These are phyloP conservation scores for Gossypium arboreum DNA, from an alignment of 345 rosid genomes.

Conservation along the genomic window DNA sequence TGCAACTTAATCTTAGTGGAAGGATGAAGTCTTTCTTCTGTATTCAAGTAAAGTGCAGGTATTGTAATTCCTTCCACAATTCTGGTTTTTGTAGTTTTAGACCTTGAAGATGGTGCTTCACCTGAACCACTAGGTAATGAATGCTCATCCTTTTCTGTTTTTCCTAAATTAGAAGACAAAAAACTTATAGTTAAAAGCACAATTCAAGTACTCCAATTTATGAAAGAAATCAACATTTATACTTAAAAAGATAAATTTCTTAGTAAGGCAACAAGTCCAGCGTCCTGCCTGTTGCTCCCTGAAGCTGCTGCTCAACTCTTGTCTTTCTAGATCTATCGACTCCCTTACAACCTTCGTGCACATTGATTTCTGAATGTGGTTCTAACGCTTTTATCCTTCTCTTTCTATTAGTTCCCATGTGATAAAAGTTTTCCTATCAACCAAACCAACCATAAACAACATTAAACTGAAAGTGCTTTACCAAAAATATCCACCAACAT, in stretches of 20 bases:
- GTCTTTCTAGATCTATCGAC: constrained; percentile 24
- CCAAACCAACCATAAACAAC: background rate
- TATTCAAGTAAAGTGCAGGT: constrained; percentile 22
- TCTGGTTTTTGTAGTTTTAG: constrained; percentile 12
- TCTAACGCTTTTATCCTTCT: constrained; percentile 18
- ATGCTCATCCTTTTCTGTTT: constrained; percentile 24
- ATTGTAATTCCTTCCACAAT: constrained; percentile 16
- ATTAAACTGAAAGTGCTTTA: background rate
- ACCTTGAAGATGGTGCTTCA: constrained; percentile 16
- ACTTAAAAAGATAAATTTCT: background rate
- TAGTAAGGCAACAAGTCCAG: constrained; percentile 2
- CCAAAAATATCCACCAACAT: background rate
- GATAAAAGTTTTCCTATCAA: background rate
- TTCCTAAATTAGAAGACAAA: constrained; percentile 17
- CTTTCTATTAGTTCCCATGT: constrained; percentile 31
- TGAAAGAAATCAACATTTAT: background rate
- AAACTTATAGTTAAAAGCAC: background rate
- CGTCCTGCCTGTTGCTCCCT: constrained; percentile 23
- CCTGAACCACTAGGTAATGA: constrained; percentile 20
- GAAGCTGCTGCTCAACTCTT: constrained; percentile 7
- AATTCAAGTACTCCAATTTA: constrained; percentile 2
- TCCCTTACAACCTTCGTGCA: constrained; percentile 14
- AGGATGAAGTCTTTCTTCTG: constrained; percentile 29
- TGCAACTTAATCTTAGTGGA: constrained; percentile 69
- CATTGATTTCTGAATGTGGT: constrained; percentile 13